Percentiles rank a stretch among this genome's conserved stretches.
These are phyloP conservation scores for Pochonia chlamydosporia DNA, from an alignment of 2,329 filamentous ascomycete species.

Conservation along the genomic window DNA sequence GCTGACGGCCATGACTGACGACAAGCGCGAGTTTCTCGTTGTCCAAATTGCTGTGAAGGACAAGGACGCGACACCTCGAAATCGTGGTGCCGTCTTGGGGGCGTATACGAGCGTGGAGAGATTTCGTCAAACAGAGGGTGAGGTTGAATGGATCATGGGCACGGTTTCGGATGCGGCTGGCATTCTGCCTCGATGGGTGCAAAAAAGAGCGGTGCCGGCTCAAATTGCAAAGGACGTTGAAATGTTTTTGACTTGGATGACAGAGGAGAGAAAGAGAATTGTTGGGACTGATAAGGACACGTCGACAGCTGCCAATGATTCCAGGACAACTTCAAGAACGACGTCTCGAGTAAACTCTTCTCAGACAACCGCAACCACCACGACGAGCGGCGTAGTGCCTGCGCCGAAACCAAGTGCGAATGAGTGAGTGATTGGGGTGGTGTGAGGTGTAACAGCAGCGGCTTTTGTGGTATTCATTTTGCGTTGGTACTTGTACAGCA, in stretches of 20 bases:
- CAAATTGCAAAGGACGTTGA: conserved; percentile 67
- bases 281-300: neutral
- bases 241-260: conserved; percentile 60
- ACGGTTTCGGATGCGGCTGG: conserved; percentile 68
- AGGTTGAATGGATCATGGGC: conserved; percentile 71
- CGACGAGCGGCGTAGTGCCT: too few species aligned
- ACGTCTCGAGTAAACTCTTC: neutral
- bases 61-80: conserved; percentile 32
- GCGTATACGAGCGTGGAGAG: conserved; percentile 62
- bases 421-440: too few species aligned
- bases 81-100: conserved; percentile 44
- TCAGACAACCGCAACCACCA: too few species aligned
- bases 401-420: too few species aligned
- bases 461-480: too few species aligned
- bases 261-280: conserved; percentile 31
- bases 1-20: conserved; percentile 42
- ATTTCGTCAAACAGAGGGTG: conserved; percentile 38
- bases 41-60: conserved; percentile 45
- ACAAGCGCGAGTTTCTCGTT: conserved; percentile 45
- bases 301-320: neutral
- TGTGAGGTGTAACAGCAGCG: too few species aligned
- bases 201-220: conserved; percentile 57
- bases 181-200: conserved; percentile 57
- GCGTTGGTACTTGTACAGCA: too few species aligned
- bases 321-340: neutral